Evolutionary conservation across 2,329 filamentous ascomycete species (phyloP), one percentile per base, ranked within the genome.

Genomic region (Stromatinia cepivora): DNA sequence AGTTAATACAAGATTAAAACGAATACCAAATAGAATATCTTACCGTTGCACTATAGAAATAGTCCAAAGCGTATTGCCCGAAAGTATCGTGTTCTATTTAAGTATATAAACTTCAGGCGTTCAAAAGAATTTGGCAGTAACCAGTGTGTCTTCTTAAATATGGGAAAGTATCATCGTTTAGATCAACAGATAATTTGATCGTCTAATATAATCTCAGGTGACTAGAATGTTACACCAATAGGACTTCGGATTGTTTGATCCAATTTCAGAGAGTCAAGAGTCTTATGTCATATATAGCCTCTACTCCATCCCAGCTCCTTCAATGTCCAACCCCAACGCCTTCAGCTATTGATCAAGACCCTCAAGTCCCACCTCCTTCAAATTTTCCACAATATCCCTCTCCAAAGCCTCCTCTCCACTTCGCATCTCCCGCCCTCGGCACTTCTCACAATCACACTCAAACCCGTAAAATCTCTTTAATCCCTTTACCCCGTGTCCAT

Each of bases 381-480:
- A 36, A 17, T 10, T 50, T 50, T n/a, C 28, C 45, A 15, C 13
- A 11, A 36, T 45, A 1, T 28, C 25, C 2, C 20, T 39, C 15
- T n/a, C n/a, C 9, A 8, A 11, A 6, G 15, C 22, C n/a, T 34
- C 28, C 31, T n/a, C 53, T 15, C 50, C 36, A 4, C 5, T 50
- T 34, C 31, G 31, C 25, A 22, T n/a, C 50, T 28, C 28, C 53
- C 8, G 4, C 45, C 20, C 48, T 46, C 36, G 58, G 52, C 67
- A 69, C 45, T 67, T 70, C 9, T 71, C 71, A 72, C 76, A 77
- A 25, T 46, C 34, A 69, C 76, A 77, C 13, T 73, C 75, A 70
- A 77, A 77, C 1, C 75, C 75, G 70, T 76, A 77, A 36, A 70
- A 72, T 25, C 50, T 71, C 67, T 72, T 71, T 65, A 76, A 58